Conservation (phyloP, 495 filamentous ascomycete genomes). For the Hyaloscypha bicolor region DNA sequence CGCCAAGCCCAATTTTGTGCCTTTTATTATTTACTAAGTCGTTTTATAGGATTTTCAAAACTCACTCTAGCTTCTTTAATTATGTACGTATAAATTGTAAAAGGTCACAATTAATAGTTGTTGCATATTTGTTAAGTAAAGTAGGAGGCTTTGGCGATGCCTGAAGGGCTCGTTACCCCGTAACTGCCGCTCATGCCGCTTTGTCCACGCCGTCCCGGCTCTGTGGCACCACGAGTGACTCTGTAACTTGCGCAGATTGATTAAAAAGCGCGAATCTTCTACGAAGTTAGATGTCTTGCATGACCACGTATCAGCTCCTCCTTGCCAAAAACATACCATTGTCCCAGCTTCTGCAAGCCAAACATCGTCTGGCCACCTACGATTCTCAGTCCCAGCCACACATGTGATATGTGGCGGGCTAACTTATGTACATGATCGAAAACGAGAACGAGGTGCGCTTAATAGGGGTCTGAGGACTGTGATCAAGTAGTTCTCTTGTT, state of each 20-base stretch:
- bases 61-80: too few species aligned
- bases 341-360: conserved; percentile 9
- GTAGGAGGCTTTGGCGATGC: too few species aligned
- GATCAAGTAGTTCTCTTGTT: background rate
- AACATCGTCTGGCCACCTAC: background rate
- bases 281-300: background rate
- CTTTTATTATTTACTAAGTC: too few species aligned
- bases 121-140: too few species aligned
- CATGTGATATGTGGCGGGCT: conserved; percentile 3
- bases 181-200: conserved; percentile 9
- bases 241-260: background rate
- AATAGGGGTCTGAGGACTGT: background rate
- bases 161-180: background rate
- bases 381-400: background rate
- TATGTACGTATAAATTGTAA: too few species aligned
- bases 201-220: background rate
- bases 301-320: background rate
- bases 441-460: background rate
- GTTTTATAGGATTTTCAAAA: too few species aligned
- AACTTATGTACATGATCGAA: background rate
- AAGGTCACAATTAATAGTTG: too few species aligned
- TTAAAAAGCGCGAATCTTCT: conserved; percentile 9
- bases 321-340: conserved; percentile 7
- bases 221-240: conserved; percentile 6
- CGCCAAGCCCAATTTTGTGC: too few species aligned